Percentiles rank a stretch among this genome's conserved stretches.
Evolutionary conservation across 306 rosid genomes (phyloP).

Genomic region (Cercis canadensis): DNA sequence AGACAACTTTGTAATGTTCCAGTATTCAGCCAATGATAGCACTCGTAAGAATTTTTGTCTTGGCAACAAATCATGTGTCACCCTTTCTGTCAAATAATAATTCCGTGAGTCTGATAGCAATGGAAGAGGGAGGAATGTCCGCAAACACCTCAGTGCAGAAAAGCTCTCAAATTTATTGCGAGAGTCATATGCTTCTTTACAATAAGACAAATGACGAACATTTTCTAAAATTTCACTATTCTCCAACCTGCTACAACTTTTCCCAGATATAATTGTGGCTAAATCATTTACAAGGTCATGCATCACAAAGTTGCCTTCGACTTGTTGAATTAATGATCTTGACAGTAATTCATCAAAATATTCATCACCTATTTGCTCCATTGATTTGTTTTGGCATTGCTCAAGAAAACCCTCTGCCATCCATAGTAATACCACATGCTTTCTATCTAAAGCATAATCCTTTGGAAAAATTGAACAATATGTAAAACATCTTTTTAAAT

Average conservation of each 20-base stretch:
- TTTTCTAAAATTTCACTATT: neutral
- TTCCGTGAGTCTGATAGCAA: too few species aligned
- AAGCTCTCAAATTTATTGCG: neutral
- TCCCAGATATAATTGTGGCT: neutral
- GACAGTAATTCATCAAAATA: constrained; percentile 36
- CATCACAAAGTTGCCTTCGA: constrained; percentile 11
- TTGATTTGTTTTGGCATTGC: neutral
- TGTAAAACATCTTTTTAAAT: constrained; percentile 37
- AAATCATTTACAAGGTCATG: constrained; percentile 42
- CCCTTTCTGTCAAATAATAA: neutral
- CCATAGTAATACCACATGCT: constrained; percentile 36
- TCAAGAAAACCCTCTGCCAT: constrained; percentile 47
- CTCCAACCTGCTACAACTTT: neutral
- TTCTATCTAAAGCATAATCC: neutral
- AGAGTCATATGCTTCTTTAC: neutral
- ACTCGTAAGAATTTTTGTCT: constrained; percentile 10
- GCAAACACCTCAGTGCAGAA: neutral
- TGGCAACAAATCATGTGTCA: constrained; percentile 9
- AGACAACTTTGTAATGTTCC: neutral
- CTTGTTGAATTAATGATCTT: constrained; percentile 33
- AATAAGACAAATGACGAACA: constrained; percentile 36
- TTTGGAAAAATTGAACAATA: constrained; percentile 44
- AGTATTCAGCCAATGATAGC: neutral
- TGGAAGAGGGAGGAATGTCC: neutral
- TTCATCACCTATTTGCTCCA: constrained; percentile 35